Base-by-base conservation (phyloP, 169 alveolate species). In the Plasmodium chabaudi region DNA sequence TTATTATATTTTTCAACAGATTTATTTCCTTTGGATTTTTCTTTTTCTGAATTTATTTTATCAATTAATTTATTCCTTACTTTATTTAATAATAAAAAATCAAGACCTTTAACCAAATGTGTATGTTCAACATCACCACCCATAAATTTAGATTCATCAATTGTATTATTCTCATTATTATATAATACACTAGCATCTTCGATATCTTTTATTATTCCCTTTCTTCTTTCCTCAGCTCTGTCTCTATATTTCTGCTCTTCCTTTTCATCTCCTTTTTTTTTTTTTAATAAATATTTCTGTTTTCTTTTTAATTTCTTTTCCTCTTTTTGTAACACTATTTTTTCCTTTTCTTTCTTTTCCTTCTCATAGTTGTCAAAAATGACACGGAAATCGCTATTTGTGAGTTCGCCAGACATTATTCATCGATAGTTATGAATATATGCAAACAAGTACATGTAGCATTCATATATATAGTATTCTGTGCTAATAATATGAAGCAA, bases 91-190 rank as follows among this genome's bases (percentile, higher is more conserved):
- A 93, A 87, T 47, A 79, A 65, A 49, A 89, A 93, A 70, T 93
- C 96, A 89, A 93, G 92, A 9, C 96, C 96, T 88, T 93, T 93
- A 17, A 93, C 96, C 49, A 92, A 87, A 65, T 93, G 95, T 1
- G 96, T 93, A 53, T 88, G 94, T 27, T 93, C 96, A 10, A 72
- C 93, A 68, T 93, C 95, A 25, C 95, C 96, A 17, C 96, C 96
- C 96, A 82, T 93, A 59, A 70, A 87, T 44, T 73, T 73, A 12
- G 88, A 87, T 64, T 87, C 92, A 87, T 73, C 88, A 63, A 87
- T 74, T 19, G 88, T 72, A 67, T 87, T 82, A 46, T 82, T 57
- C 21, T 47, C 67, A 69, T 82, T 82, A 47, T 82, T 61, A 68
- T 82, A 82, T 82, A 82, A 44, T 19, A 82, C 90, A 67, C 73